These are phyloP conservation scores for Hypomyces rosellus DNA, from an alignment of 2,329 filamentous ascomycete species.

Conservation along the genomic window DNA sequence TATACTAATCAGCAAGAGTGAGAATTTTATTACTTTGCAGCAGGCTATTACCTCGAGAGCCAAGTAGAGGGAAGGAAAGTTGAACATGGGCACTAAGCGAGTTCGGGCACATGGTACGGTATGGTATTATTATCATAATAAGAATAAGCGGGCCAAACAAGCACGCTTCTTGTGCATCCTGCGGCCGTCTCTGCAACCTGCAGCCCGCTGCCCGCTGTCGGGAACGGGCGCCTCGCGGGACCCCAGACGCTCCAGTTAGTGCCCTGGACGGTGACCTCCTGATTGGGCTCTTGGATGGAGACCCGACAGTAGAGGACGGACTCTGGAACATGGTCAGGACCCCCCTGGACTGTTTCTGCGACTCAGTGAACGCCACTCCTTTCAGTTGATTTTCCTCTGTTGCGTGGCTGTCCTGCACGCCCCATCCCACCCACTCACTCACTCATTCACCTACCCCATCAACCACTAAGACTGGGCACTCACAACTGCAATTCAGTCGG, in stretches of 20 bases:
- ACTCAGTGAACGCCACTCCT: no score
- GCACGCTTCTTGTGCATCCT: conserved; percentile 29
- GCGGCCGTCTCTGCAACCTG: conserved; percentile 34
- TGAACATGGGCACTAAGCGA: background rate
- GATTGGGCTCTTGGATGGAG: no score
- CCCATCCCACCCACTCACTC: no score
- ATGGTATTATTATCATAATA: background rate
- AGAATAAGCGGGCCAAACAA: background rate
- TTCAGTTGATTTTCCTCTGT: no score
- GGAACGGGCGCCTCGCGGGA: conserved; percentile 29
- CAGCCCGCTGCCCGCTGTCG: conserved; percentile 22
- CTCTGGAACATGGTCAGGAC: no score
- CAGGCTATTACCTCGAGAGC: background rate
- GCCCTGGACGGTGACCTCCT: background rate
- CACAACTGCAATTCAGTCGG: no score
- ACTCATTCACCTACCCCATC: no score
- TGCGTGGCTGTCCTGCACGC: no score
- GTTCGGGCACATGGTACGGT: no score
- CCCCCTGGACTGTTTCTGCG: no score
- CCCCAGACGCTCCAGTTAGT: conserved; percentile 17
- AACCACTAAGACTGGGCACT: no score
- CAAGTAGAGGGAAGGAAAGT: background rate
- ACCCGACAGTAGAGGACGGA: no score
- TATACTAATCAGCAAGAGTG: background rate
- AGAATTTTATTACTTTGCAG: background rate